Conservation (phyloP, 139 green algal species). For the Picochlorum sp. region DNA sequence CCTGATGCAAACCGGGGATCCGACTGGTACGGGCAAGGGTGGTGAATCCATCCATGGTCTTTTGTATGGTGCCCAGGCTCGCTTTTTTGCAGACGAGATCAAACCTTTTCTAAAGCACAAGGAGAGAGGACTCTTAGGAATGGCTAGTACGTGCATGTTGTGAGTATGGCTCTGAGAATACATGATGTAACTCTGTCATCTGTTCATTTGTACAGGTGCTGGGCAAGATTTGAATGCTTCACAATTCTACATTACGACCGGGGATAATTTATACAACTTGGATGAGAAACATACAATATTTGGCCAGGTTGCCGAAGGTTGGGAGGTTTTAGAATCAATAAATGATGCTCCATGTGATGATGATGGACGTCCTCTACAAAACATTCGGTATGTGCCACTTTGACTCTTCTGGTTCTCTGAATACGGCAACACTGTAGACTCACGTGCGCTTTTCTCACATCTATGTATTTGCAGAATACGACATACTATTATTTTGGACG, state of each 20-base stretch:
- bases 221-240: constrained; percentile 65
- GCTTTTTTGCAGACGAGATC: constrained; percentile 96
- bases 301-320: constrained; percentile 76
- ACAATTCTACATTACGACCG: constrained; percentile 89
- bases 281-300: constrained; percentile 94
- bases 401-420: constrained; percentile 3
- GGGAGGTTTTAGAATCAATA: constrained; percentile 82
- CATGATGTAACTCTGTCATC: background rate
- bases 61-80: constrained; percentile 48
- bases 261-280: constrained; percentile 57
- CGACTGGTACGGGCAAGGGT: constrained; percentile 75
- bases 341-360: constrained; percentile 83
- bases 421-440: background rate
- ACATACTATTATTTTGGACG: constrained; percentile 91
- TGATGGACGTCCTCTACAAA: constrained; percentile 72
- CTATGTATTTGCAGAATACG: constrained; percentile 54
- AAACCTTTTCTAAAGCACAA: constrained; percentile 68
- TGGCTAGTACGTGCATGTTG: constrained; percentile 54
- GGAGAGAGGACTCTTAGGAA: constrained; percentile 67
- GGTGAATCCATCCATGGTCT: constrained; percentile 75
- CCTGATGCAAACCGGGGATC: constrained; percentile 81
- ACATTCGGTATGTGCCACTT: constrained; percentile 54
- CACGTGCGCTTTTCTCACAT: background rate
- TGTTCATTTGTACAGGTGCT: constrained; percentile 1
- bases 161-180: background rate